phyloP scores from a whole-genome alignment of 129 eudicot genomes.

The Ambrosia artemisiifolia region DNA sequence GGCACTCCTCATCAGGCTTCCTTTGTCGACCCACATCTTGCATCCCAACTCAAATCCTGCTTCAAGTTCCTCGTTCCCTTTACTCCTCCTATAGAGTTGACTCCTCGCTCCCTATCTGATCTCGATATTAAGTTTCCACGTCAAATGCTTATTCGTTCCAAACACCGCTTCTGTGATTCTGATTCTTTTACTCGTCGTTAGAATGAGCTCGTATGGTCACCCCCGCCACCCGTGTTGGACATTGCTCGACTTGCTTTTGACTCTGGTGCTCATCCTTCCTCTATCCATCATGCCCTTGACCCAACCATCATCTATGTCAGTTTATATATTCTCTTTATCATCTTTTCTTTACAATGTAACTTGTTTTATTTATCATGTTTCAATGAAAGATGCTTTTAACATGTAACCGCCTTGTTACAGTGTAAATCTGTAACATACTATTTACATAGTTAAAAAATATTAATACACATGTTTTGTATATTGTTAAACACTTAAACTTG shows the following conservation, averaged over 20 bases:
- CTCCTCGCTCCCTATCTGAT: background rate
- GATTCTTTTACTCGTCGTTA: background rate
- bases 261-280: conserved; percentile 72
- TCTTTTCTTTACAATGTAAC: background rate
- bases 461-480: too few relatives aligned
- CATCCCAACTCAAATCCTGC: conserved; percentile 60
- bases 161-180: background rate
- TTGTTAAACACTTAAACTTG: too few relatives aligned
- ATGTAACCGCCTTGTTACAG: too few relatives aligned
- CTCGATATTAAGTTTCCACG: conserved; percentile 6
- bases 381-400: too few relatives aligned
- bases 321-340: background rate
- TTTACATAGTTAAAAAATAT: too few relatives aligned
- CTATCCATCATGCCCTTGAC: conserved; percentile 65
- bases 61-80: conserved; percentile 86
- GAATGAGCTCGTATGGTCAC: conserved; percentile 68
- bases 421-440: too few relatives aligned
- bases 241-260: conserved; percentile 84
- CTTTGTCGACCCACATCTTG: conserved; percentile 39
- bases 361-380: background rate
- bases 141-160: conserved; percentile 30
- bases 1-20: conserved; percentile 65
- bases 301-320: conserved; percentile 67
- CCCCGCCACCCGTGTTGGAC: conserved; percentile 76
- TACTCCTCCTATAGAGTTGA: background rate